These are phyloP conservation scores for Aspergillus tubingensis DNA, from an alignment of 2,329 filamentous ascomycete genomes.

Conservation along the genomic window DNA sequence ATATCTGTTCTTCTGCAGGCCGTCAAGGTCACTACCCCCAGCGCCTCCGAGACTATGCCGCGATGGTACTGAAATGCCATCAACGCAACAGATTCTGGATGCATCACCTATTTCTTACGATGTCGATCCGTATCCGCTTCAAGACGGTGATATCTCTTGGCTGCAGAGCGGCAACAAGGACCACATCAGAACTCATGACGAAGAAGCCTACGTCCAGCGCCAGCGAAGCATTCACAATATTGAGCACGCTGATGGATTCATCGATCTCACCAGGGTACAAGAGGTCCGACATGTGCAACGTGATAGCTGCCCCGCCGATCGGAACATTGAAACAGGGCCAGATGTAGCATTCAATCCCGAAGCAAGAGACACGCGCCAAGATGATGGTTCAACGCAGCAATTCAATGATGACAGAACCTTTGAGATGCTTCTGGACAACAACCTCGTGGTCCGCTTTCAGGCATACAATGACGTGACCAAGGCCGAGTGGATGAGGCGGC, in stretches of 20 bases:
- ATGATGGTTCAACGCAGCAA: constrained; percentile 56
- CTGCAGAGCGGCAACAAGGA: constrained; percentile 51
- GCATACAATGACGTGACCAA: constrained; percentile 59
- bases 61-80: constrained; percentile 52
- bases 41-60: constrained; percentile 57
- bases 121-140: constrained; percentile 61
- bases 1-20: constrained; percentile 63
- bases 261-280: constrained; percentile 60
- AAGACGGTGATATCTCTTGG: constrained; percentile 59
- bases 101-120: constrained; percentile 63
- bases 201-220: constrained; percentile 61
- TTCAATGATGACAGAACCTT: constrained; percentile 61
- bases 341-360: constrained; percentile 59
- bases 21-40: constrained; percentile 61
- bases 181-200: constrained; percentile 54
- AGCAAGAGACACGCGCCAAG: constrained; percentile 46
- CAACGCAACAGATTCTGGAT: constrained; percentile 55
- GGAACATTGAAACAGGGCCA: constrained; percentile 53
- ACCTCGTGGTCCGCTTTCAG: constrained; percentile 62
- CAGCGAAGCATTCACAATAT: constrained; percentile 61
- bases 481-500: constrained; percentile 63
- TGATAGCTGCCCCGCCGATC: constrained; percentile 56
- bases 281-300: constrained; percentile 58
- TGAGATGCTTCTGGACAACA: constrained; percentile 63
- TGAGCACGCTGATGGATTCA: constrained; percentile 62